These are phyloP conservation scores for Saccharomyces uvarum DNA, from an alignment of 1,139 yeast species.

Conservation along the genomic window DNA sequence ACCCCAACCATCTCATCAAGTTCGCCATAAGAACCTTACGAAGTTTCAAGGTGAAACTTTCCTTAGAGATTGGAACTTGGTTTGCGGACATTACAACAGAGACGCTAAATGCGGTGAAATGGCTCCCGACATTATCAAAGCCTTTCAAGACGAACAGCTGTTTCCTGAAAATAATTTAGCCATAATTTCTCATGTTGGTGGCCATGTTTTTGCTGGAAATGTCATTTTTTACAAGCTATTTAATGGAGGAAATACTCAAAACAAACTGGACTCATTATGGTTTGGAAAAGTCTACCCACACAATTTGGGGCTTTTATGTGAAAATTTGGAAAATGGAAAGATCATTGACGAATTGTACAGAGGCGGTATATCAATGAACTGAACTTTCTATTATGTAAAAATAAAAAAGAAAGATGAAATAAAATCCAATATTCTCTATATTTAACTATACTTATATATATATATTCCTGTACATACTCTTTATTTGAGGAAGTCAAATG, in stretches of 20 bases:
- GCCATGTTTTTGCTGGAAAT: constrained; percentile 28
- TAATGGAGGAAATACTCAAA: constrained; percentile 1
- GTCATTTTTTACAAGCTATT: constrained; percentile 15
- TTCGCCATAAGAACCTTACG: constrained; percentile 1
- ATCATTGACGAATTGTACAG: constrained; percentile 17
- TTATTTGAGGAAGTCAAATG: neutral
- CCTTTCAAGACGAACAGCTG: constrained; percentile 4
- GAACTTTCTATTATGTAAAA: neutral
- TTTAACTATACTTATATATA: neutral
- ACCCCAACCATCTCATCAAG: constrained; percentile 1
- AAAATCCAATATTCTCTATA: neutral
- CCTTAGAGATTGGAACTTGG: constrained; percentile 13
- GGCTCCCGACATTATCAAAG: constrained; percentile 13
- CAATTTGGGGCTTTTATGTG: constrained; percentile 9
- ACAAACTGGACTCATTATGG: constrained; percentile 19
- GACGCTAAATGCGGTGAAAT: constrained; percentile 24
- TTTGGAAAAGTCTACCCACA: constrained; percentile 22
- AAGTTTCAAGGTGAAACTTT: constrained; percentile 7
- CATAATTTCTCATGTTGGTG: constrained; percentile 26
- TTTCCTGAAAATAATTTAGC: constrained; percentile 11
- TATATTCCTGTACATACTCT: neutral
- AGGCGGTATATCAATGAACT: constrained; percentile 15
- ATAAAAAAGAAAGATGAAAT: neutral
- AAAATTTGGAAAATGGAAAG: constrained; percentile 8
- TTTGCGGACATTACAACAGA: constrained; percentile 25